phyloP scores from a whole-genome alignment of 1,284 basidiomycete genomes.

The Papiliotrema fonsecae region DNA sequence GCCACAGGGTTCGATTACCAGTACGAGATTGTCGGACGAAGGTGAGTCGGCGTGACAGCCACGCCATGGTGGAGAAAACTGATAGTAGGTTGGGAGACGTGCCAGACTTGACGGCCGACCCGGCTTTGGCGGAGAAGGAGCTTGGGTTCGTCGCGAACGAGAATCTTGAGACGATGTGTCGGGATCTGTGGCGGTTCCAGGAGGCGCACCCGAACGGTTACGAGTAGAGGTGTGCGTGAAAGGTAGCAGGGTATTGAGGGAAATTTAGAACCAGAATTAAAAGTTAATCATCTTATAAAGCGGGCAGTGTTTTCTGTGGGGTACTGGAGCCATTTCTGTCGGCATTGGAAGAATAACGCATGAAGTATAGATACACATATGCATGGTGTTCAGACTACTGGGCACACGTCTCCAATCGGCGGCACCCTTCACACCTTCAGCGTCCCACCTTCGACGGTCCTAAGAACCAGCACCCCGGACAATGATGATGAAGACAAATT shows the following conservation, averaged over 20 bases:
- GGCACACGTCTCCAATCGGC: no score
- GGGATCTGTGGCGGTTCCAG: slow-evolving; percentile 91
- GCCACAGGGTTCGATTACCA: slow-evolving; percentile 84
- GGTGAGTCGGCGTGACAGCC: slow-evolving; percentile 54
- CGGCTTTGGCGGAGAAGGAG: slow-evolving; percentile 83
- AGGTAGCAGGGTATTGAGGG: neutral
- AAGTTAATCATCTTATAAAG: no score
- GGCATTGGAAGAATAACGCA: no score
- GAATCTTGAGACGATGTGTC: slow-evolving; percentile 82
- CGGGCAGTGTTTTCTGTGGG: no score
- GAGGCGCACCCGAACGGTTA: slow-evolving; percentile 75
- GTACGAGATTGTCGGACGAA: slow-evolving; percentile 81
- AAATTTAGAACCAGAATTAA: neutral
- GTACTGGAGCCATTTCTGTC: no score
- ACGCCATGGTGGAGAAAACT: neutral
- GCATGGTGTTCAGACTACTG: no score
- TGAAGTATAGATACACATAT: no score
- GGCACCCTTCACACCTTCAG: no score
- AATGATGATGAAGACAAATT: neutral
- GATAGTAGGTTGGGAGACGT: slow-evolving; percentile 80
- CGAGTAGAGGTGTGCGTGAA: slow-evolving; percentile 14
- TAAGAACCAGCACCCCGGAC: no score
- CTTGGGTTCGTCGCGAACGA: slow-evolving; percentile 85
- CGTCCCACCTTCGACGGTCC: no score
- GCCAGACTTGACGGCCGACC: slow-evolving; percentile 93